Evolutionary conservation across 1,284 basidiomycete genomes (phyloP).

Genomic region (Ganoderma lucidum): DNA sequence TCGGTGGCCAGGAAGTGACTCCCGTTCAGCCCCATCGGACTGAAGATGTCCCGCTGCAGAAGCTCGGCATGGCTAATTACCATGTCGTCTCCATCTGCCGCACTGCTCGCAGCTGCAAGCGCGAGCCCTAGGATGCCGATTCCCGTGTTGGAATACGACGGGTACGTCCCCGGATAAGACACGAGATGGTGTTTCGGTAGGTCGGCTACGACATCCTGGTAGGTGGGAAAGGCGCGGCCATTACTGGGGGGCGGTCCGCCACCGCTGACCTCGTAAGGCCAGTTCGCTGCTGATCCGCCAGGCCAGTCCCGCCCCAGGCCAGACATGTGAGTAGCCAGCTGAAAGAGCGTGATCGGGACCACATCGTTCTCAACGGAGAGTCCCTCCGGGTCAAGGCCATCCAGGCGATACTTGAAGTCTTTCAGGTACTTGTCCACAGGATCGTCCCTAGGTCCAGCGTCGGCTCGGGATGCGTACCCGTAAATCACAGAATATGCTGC

Average conservation of each 20-base stretch:
- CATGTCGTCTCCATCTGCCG: constrained; percentile 35
- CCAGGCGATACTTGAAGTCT: constrained; percentile 40
- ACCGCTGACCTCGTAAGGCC: constrained; percentile 45
- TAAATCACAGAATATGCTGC: constrained; percentile 1
- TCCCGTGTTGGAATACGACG: constrained; percentile 59
- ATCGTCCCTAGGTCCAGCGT: constrained; percentile 46
- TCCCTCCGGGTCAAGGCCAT: constrained; percentile 19
- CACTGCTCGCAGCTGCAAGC: constrained; percentile 50
- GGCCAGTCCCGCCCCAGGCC: constrained; percentile 58
- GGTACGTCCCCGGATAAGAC: constrained; percentile 51
- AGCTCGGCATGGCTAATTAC: constrained; percentile 50
- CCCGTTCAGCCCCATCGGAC: constrained; percentile 33
- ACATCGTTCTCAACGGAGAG: constrained; percentile 11
- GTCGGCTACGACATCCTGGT: constrained; percentile 44
- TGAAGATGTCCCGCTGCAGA: constrained; percentile 48
- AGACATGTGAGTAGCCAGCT: constrained; percentile 55
- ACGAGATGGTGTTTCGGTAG: constrained; percentile 48
- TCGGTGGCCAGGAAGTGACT: constrained; percentile 35
- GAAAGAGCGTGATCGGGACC: constrained; percentile 52
- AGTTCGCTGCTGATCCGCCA: constrained; percentile 45
- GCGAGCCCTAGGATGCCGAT: constrained; percentile 50
- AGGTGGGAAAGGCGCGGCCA: constrained; percentile 41
- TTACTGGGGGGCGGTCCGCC: constrained; percentile 41
- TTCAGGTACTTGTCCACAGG: constrained; percentile 51
- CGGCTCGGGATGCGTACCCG: background rate